Evolutionary conservation across 148 eudicot species (phyloP).

Genomic region (Cornus controversa): DNA sequence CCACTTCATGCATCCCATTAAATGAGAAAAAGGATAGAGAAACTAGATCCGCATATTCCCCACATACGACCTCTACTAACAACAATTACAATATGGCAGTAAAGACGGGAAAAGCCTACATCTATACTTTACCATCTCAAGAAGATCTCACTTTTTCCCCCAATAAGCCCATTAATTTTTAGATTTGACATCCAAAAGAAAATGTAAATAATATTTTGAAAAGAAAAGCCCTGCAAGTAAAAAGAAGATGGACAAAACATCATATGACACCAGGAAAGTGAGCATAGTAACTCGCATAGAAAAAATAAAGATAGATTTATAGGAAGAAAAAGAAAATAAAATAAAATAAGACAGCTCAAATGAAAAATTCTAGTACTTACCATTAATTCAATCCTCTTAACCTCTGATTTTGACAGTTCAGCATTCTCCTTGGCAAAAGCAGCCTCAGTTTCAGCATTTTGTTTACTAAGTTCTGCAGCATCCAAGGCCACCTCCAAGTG

Average conservation of each 20-base stretch:
- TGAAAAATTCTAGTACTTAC: constrained; percentile 35
- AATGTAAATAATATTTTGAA: background rate
- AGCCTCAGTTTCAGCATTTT: constrained; percentile 70
- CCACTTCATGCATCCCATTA: too few relatives aligned
- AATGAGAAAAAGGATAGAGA: background rate
- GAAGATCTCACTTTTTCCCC: background rate
- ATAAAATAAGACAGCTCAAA: background rate
- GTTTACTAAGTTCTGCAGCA: constrained; percentile 61
- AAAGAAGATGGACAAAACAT: background rate
- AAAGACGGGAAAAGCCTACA: background rate
- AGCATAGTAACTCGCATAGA: too few relatives aligned
- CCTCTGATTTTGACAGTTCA: constrained; percentile 55
- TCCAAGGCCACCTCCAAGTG: constrained; percentile 69
- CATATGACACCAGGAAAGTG: background rate
- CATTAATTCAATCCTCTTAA: constrained; percentile 56
- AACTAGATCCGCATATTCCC: too few relatives aligned
- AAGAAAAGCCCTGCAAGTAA: background rate
- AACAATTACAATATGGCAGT: background rate
- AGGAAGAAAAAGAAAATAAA: background rate
- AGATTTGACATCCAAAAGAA: background rate
- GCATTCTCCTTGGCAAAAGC: constrained; percentile 54
- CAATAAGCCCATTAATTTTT: background rate
- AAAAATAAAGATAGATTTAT: background rate
- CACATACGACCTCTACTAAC: background rate
- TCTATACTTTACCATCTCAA: background rate